A percentile compares a stretch with the other conserved stretches of the same genome.
These are phyloP conservation scores for Cyclanthera cordifolia DNA, from an alignment of 306 rosid genomes.

Conservation along the genomic window DNA sequence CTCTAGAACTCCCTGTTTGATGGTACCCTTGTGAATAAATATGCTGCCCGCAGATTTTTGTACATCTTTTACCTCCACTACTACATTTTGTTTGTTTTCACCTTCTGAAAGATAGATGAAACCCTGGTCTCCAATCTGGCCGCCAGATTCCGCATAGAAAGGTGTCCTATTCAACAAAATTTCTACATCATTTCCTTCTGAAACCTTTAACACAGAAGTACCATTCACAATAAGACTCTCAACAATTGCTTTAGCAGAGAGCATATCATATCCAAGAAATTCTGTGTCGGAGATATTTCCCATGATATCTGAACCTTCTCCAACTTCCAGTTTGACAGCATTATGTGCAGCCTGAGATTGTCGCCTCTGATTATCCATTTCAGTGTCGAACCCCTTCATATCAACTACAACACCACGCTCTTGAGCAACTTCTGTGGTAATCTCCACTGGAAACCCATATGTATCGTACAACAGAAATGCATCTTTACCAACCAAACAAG, in stretches of 20 bases:
- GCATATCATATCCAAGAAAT: conserved; percentile 73
- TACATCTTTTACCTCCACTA: conserved; percentile 77
- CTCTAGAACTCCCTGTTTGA: conserved; percentile 69
- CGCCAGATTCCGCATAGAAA: conserved; percentile 96
- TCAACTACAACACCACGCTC: conserved; percentile 75
- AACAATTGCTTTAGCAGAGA: conserved; percentile 60
- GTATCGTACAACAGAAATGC: conserved; percentile 93
- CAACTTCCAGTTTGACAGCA: conserved; percentile 62
- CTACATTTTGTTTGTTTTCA: conserved; percentile 48
- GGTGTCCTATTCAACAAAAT: conserved; percentile 75
- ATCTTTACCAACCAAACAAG: conserved; percentile 75
- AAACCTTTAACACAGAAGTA: conserved; percentile 45
- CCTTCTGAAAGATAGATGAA: conserved; percentile 47
- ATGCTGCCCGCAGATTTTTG: conserved; percentile 73
- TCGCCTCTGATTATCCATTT: conserved; percentile 92
- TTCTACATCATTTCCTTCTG: conserved; percentile 78
- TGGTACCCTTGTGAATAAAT: conserved; percentile 82
- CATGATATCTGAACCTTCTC: conserved; percentile 47
- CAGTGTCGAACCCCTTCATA: conserved; percentile 65
- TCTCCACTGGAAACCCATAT: conserved; percentile 76
- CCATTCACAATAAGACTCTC: conserved; percentile 81
- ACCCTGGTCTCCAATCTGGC: conserved; percentile 89
- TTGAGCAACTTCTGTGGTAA: conserved; percentile 88
- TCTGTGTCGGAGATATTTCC: conserved; percentile 63
- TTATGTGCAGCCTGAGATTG: conserved; percentile 95